Percentiles rank a stretch among this genome's conserved stretches.
These are phyloP conservation scores for Tripterygium wilfordii DNA, from an alignment of 177 flowering plant species.

Conservation along the genomic window DNA sequence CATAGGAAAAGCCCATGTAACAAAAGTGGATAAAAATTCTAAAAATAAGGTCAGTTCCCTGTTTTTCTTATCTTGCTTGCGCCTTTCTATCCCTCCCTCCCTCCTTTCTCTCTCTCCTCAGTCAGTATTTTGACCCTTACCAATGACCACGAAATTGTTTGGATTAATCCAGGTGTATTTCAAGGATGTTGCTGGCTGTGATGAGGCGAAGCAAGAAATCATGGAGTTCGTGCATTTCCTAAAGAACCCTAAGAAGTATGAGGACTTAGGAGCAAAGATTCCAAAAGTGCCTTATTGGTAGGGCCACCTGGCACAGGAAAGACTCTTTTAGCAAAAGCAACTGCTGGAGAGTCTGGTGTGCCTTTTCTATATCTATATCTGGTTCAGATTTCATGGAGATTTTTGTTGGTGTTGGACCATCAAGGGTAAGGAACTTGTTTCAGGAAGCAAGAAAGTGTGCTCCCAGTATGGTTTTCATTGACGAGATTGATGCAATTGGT, in stretches of 20 bases:
- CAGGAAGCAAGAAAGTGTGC: conserved; percentile 88
- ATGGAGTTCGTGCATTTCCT: conserved; percentile 97
- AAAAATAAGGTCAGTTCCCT: conserved; percentile 70
- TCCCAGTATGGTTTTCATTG: conserved; percentile 88
- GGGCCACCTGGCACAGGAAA: conserved; percentile 98
- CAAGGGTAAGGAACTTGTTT: conserved; percentile 88
- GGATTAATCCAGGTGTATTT: conserved; percentile 49
- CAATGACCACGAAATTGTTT: background rate
- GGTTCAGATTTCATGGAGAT: conserved; percentile 98
- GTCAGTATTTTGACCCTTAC: too few species aligned
- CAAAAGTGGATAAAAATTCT: conserved; percentile 70
- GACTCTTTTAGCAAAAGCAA: conserved; percentile 93
- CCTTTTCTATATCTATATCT: conserved; percentile 82
- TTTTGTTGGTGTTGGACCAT: conserved; percentile 97
- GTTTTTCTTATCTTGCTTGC: background rate
- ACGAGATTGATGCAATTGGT: conserved; percentile 97
- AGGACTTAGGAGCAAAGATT: conserved; percentile 85
- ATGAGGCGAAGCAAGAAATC: conserved; percentile 95
- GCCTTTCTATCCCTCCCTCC: background rate
- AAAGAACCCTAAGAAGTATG: conserved; percentile 88
- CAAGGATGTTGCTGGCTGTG: conserved; percentile 96
- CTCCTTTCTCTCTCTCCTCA: background rate
- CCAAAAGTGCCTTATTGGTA: conserved; percentile 86
- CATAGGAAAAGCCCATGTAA: conserved; percentile 86
- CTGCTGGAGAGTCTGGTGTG: conserved; percentile 91